phyloP scores from a whole-genome alignment of 768 basidiomycete genomes.

The Exsudoporus frostii region DNA sequence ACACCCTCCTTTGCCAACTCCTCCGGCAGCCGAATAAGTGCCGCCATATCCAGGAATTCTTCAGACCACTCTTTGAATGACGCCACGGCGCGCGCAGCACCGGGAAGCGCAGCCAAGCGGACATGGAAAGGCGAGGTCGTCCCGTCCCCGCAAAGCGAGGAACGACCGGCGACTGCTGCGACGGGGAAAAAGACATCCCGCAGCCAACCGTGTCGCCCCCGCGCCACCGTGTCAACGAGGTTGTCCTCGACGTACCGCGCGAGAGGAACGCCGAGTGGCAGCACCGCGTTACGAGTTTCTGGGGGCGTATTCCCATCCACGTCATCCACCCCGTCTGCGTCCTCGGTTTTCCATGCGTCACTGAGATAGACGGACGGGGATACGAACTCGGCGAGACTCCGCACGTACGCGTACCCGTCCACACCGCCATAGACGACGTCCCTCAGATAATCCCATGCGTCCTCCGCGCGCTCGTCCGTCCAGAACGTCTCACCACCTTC shows the following conservation, averaged over 20 bases:
- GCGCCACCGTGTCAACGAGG: slow-evolving; percentile 40
- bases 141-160: background rate
- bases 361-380: slow-evolving; percentile 24
- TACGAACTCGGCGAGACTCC: slow-evolving; percentile 75
- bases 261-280: slow-evolving; percentile 34
- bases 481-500: slow-evolving; percentile 39
- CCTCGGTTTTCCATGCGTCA: background rate
- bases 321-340: background rate
- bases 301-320: background rate
- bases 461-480: slow-evolving; percentile 44
- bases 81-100: slow-evolving; percentile 1
- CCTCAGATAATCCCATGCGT: slow-evolving; percentile 62
- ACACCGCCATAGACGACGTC: slow-evolving; percentile 80
- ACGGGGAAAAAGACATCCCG: slow-evolving; percentile 26
- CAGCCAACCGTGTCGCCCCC: slow-evolving; percentile 38
- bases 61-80: slow-evolving; percentile 6
- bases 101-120: slow-evolving; percentile 14
- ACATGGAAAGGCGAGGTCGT: slow-evolving; percentile 3
- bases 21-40: slow-evolving; percentile 39
- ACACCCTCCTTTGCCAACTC: slow-evolving; percentile 35
- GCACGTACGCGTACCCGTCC: slow-evolving; percentile 71
- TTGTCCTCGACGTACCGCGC: slow-evolving; percentile 40
- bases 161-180: background rate
- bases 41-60: slow-evolving; percentile 39
- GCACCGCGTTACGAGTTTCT: background rate